Evolutionary conservation across 495 filamentous ascomycete genomes (phyloP).

Genomic region (Podospora comata): DNA sequence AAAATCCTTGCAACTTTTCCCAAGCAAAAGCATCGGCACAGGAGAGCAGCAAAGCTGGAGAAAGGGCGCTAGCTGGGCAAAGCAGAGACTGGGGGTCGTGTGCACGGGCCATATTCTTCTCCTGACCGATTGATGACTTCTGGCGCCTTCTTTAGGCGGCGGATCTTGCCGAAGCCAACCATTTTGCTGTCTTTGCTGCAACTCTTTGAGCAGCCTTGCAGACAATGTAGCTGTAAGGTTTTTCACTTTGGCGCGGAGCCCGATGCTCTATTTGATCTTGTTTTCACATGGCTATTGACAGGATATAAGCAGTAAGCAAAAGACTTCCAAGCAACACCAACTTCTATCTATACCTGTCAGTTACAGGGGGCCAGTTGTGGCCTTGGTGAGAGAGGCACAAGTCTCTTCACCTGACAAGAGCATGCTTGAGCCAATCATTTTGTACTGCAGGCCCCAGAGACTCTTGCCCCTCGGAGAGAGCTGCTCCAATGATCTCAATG

Average conservation of each 20-base stretch:
- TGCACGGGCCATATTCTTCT: slow-evolving; percentile 18
- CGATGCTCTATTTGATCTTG: background rate
- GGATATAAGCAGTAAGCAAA: background rate
- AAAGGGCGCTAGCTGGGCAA: slow-evolving; percentile 19
- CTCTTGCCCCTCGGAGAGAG: background rate
- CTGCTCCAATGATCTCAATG: background rate
- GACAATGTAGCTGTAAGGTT: background rate
- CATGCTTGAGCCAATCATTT: background rate
- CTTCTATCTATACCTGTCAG: background rate
- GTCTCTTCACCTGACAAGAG: background rate
- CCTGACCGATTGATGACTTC: slow-evolving; percentile 13
- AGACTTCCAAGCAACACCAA: background rate
- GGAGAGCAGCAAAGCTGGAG: slow-evolving; percentile 9
- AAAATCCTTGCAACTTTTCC: background rate
- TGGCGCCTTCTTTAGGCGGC: background rate
- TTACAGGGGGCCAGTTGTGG: background rate
- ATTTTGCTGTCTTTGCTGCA: background rate
- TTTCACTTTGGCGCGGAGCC: background rate
- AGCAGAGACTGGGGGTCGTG: background rate
- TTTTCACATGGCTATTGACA: background rate
- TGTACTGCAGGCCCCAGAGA: background rate
- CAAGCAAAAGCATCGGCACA: slow-evolving; percentile 13
- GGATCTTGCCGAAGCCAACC: background rate
- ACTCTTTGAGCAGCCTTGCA: background rate
- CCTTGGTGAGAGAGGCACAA: background rate